Base-by-base conservation (phyloP, 2,329 filamentous ascomycete genomes). In the Lachnellula cervina region DNA sequence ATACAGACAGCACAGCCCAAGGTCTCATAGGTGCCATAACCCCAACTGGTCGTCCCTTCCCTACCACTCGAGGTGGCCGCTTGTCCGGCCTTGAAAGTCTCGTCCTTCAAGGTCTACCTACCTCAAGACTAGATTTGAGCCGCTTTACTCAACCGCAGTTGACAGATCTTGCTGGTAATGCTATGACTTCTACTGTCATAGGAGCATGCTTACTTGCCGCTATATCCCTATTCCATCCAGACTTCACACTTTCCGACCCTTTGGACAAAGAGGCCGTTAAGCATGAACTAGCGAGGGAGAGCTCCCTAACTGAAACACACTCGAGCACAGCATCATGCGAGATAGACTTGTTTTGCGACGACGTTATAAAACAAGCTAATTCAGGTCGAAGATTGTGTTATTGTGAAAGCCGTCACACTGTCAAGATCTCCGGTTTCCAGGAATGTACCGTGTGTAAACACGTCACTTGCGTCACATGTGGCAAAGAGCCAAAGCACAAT, bases 151-250 rank as follows among this genome's bases (percentile, higher is more conserved):
- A 84, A 47, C 69, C 72, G 1, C 74, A 91, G 17, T 73, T 89
- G 2, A 82, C 86, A 59, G 82, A 90, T 60, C 73, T 93, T 2
- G 87, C 87, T 2, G 89, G 89, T 0, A 93, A 94, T 67, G 89
- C 89, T 0, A 93, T 93, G 89, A 84, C 81, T 1, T 83, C 82
- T 0, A 87, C 88, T 0, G 86, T 90, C 0, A 82, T 91, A 9
- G 86, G 84, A 2, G 76, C 80, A 1, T 80, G 81, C 0, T 77
- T 88, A 1, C 64, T 89, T 2, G 74, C 82, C 1, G 78, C 82
- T 0, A 68, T 92, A 1, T 77, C 83, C 38, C 54, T 64, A 5
- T 64, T 67, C 38, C 32, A 52, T 6, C 19, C 55, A 6, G 32
- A 59, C 1, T 48, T 59, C 21, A n/a, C 52, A 28, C 19, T 50